phyloP scores from a whole-genome alignment of 768 basidiomycete genomes.

The Omphalotus guepiniiformis region DNA sequence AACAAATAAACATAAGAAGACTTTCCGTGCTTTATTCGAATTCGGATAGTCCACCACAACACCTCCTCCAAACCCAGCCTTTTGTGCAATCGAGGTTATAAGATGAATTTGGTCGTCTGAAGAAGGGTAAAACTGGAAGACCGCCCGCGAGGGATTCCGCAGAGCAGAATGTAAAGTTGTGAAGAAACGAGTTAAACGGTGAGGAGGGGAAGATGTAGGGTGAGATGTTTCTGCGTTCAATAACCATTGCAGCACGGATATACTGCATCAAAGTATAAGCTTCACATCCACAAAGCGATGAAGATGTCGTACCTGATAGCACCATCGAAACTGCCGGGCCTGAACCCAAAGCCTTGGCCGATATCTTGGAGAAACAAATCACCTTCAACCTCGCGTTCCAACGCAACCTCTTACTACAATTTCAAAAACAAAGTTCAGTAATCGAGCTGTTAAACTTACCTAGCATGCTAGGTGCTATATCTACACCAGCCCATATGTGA shows the following conservation, averaged over 20 bases:
- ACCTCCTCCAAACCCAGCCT: slow-evolving; percentile 95
- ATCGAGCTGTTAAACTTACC: slow-evolving; percentile 43
- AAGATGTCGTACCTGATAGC: slow-evolving; percentile 73
- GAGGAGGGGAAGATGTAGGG: slow-evolving; percentile 84
- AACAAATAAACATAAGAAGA: slow-evolving; percentile 90
- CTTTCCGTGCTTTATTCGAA: slow-evolving; percentile 91
- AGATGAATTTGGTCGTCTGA: slow-evolving; percentile 97
- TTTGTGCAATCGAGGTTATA: slow-evolving; percentile 88
- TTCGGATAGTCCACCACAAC: slow-evolving; percentile 97
- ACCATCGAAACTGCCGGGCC: slow-evolving; percentile 96
- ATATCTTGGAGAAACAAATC: slow-evolving; percentile 97
- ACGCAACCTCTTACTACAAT: slow-evolving; percentile 73
- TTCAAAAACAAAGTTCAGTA: not conserved
- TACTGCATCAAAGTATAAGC: slow-evolving; percentile 42
- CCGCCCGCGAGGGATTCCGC: slow-evolving; percentile 78
- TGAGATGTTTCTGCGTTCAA: slow-evolving; percentile 93
- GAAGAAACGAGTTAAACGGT: slow-evolving; percentile 84
- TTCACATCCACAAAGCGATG: not conserved
- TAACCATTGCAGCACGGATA: slow-evolving; percentile 99
- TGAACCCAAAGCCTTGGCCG: slow-evolving; percentile 95
- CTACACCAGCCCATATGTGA: slow-evolving; percentile 89
- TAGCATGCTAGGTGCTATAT: slow-evolving; percentile 96
- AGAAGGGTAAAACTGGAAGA: slow-evolving; percentile 94
- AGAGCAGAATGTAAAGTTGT: slow-evolving; percentile 87
- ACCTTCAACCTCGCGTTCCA: slow-evolving; percentile 93